A percentile compares a stretch with the other conserved stretches of the same genome.
These are phyloP conservation scores for Dendryphion nanum DNA, from an alignment of 2,329 filamentous ascomycete species.

Conservation along the genomic window DNA sequence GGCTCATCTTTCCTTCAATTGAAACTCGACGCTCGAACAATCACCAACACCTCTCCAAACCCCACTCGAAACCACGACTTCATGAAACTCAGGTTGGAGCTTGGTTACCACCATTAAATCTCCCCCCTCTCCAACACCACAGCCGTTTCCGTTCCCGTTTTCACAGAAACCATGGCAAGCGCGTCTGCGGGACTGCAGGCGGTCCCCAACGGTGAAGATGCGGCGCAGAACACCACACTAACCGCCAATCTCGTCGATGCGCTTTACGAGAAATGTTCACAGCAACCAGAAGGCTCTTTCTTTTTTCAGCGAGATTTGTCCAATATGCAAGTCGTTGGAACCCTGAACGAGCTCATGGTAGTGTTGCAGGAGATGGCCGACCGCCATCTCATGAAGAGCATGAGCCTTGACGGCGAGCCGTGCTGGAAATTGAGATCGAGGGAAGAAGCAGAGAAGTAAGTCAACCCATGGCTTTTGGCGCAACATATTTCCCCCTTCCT, in stretches of 20 bases:
- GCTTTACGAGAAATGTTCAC: conserved; percentile 40
- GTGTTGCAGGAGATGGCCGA: conserved; percentile 35
- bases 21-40: too few relatives aligned
- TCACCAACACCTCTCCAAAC: too few relatives aligned
- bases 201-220: not conserved
- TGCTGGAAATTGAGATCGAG: conserved; percentile 39
- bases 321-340: conserved; percentile 36
- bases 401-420: conserved; percentile 34
- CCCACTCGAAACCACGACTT: too few relatives aligned
- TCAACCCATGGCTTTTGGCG: too few relatives aligned
- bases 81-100: too few relatives aligned
- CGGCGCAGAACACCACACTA: not conserved
- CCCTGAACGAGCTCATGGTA: conserved; percentile 29
- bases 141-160: too few relatives aligned
- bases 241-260: conserved; percentile 25
- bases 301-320: conserved; percentile 42
- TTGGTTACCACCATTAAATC: too few relatives aligned
- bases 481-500: not conserved
- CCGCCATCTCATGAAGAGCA: conserved; percentile 37
- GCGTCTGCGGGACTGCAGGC: not conserved
- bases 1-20: too few relatives aligned
- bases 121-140: too few relatives aligned
- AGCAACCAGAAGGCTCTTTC: conserved; percentile 32
- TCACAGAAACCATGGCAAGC: not conserved
- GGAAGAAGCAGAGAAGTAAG: conserved; percentile 37